These are phyloP conservation scores for Botrytis medusae DNA, from an alignment of 2,329 filamentous ascomycete genomes.

Conservation along the genomic window DNA sequence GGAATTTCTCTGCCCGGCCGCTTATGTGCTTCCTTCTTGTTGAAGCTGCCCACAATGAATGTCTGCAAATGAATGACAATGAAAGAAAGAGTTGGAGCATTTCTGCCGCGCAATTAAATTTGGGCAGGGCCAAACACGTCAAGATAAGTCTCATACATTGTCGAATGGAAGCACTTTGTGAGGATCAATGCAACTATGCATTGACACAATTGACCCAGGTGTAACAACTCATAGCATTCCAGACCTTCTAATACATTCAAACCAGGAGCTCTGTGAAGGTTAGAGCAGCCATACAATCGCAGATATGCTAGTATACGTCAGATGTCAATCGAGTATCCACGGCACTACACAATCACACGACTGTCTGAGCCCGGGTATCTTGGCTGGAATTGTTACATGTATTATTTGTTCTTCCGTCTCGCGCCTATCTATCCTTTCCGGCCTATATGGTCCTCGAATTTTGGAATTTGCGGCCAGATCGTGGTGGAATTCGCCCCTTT, in stretches of 20 bases:
- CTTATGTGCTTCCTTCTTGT: neutral
- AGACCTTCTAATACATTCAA: neutral
- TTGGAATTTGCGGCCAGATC: neutral
- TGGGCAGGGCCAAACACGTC: no score
- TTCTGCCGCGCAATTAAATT: neutral
- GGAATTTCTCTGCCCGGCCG: no score
- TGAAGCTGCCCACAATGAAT: neutral
- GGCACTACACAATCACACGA: neutral
- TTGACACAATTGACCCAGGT: neutral
- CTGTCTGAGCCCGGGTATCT: neutral
- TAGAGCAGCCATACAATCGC: neutral
- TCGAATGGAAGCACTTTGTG: neutral
- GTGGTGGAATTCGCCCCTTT: neutral
- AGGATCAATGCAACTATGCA: constrained; percentile 8
- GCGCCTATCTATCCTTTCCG: constrained; percentile 4
- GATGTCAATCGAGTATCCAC: neutral
- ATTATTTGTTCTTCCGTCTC: constrained; percentile 5
- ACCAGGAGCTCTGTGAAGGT: neutral
- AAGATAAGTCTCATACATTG: neutral
- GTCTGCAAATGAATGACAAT: neutral
- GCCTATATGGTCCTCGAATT: neutral
- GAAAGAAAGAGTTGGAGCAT: neutral
- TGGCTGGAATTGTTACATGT: neutral
- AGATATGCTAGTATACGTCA: no score
- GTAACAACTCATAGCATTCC: neutral